phyloP scores from a whole-genome alignment of 139 green algal genomes.

The Eudorina sp. region DNA sequence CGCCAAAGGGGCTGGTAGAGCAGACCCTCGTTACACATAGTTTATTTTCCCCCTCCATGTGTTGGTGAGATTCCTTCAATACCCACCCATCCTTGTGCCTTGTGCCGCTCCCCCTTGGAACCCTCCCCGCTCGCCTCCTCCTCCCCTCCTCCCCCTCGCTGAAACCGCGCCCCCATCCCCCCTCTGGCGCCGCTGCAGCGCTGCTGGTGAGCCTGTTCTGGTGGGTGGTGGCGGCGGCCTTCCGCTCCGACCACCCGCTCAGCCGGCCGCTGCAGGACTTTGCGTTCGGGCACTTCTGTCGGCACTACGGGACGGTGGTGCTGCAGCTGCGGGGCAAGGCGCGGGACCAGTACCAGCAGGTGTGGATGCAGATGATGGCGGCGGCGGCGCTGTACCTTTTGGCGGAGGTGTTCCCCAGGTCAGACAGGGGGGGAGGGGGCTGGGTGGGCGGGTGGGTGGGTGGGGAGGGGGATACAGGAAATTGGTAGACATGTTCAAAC shows the following conservation, averaged over 20 bases:
- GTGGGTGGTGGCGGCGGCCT: constrained; percentile 60
- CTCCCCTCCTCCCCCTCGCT: background rate
- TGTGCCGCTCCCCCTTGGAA: too few relatives aligned
- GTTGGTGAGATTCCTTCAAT: too few relatives aligned
- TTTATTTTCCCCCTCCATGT: too few relatives aligned
- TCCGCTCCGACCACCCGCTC: constrained; percentile 47
- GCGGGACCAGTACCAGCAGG: constrained; percentile 45
- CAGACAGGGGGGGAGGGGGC: too few relatives aligned
- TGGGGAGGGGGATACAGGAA: background rate
- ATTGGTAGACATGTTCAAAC: too few relatives aligned
- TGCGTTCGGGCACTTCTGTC: constrained; percentile 52
- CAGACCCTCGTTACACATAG: too few relatives aligned
- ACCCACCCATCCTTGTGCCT: too few relatives aligned
- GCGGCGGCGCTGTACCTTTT: constrained; percentile 37
- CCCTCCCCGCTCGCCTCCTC: background rate
- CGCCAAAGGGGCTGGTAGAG: too few relatives aligned
- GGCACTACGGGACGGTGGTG: constrained; percentile 51
- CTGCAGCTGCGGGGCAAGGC: constrained; percentile 34
- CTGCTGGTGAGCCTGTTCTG: constrained; percentile 62
- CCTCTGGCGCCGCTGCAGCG: background rate
- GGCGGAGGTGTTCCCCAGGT: constrained; percentile 42
- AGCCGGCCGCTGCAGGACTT: constrained; percentile 40
- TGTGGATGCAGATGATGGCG: constrained; percentile 52
- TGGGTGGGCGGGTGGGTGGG: background rate
- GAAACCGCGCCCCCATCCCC: background rate